Conservation (phyloP, 805 yeast genomes). For the Starmera quercuum region DNA sequence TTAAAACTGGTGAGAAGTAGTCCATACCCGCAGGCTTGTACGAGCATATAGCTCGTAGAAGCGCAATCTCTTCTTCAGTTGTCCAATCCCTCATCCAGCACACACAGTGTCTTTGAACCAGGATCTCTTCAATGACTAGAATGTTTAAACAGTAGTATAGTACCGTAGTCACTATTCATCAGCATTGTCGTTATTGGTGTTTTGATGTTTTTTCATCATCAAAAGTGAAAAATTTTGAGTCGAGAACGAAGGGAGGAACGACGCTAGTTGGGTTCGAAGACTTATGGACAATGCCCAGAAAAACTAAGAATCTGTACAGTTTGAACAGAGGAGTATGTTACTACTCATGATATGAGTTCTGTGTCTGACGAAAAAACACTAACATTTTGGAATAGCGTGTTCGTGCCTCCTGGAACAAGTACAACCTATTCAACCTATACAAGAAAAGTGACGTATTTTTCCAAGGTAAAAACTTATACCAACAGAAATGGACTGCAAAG, state of each 20-base stretch:
- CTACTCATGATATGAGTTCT: too few species aligned
- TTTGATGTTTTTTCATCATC: too few species aligned
- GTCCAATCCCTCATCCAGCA: constrained; percentile 37
- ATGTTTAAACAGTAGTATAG: too few species aligned
- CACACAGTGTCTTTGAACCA: background rate
- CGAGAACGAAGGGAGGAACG: too few species aligned
- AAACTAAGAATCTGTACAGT: constrained; percentile 47
- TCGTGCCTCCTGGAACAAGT: constrained; percentile 87
- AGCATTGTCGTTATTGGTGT: too few species aligned
- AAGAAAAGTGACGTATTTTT: constrained; percentile 55
- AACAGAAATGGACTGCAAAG: constrained; percentile 88
- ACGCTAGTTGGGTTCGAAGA: too few species aligned
- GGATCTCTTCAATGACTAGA: background rate
- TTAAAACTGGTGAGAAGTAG: constrained; percentile 7
- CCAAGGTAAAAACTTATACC: constrained; percentile 65
- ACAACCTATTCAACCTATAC: constrained; percentile 81
- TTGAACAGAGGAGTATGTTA: constrained; percentile 42
- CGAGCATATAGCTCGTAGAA: constrained; percentile 55
- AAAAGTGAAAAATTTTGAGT: too few species aligned
- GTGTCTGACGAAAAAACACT: too few species aligned
- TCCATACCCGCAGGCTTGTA: constrained; percentile 60
- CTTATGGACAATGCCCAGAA: constrained; percentile 60
- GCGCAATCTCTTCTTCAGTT: constrained; percentile 50
- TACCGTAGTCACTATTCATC: too few species aligned
- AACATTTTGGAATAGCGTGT: constrained; percentile 33